Evolutionary conservation across 2,329 filamentous ascomycete genomes (phyloP).

Genomic region (Paecilomyces sp.): DNA sequence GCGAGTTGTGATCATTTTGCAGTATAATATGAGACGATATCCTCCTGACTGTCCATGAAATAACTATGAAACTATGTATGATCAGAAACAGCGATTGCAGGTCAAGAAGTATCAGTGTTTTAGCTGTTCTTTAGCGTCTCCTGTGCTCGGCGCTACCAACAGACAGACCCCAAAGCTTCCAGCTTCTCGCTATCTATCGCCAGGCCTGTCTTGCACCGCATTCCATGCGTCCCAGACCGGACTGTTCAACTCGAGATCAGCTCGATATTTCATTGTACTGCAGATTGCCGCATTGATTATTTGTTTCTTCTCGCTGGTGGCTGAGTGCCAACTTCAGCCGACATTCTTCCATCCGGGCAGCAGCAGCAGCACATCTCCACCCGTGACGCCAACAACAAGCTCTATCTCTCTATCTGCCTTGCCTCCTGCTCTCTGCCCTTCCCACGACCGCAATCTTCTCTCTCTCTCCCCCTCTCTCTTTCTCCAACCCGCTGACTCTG

Average conservation of each 20-base stretch:
- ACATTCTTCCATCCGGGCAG: neutral
- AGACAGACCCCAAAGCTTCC: neutral
- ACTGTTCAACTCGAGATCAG: neutral
- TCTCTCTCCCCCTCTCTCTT: too few relatives aligned
- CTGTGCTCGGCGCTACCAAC: neutral
- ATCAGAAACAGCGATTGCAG: neutral
- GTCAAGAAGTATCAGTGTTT: neutral
- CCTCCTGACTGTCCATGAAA: neutral
- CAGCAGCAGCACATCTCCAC: neutral
- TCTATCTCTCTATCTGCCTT: slow-evolving; percentile 1
- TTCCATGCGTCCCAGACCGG: neutral
- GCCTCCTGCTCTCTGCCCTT: slow-evolving; percentile 9
- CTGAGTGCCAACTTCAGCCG: neutral
- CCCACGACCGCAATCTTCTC: neutral
- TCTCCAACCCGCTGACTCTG: neutral
- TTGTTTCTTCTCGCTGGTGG: neutral
- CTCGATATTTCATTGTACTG: neutral
- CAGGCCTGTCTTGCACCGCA: neutral
- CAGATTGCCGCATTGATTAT: neutral
- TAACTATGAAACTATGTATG: neutral
- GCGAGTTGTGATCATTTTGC: neutral
- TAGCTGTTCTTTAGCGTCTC: neutral
- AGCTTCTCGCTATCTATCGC: neutral
- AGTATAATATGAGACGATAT: neutral
- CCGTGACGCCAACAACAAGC: neutral